Evolutionary conservation across 1,284 basidiomycete species (phyloP), one percentile per base, ranked within the genome.

Genomic region (Sanguinoderma infundibulare): DNA sequence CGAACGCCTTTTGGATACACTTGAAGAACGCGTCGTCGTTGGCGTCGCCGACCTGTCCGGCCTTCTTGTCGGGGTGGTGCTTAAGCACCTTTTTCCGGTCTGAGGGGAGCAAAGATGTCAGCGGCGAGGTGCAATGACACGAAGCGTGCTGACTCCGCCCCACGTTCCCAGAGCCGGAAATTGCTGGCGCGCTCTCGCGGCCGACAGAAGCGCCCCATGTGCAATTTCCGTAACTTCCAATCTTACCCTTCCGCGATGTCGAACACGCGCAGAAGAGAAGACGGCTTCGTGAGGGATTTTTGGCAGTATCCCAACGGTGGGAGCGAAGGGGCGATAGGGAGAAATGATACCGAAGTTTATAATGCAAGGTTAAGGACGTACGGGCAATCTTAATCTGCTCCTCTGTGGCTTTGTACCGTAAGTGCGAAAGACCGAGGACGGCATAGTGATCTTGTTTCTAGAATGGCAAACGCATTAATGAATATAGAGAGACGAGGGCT

Each of bases 1-100:
- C 97, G 78, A 92, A 88, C 22, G 96, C 96, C 78, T 99, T 99
- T 79, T 94, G 91, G 70, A 99, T 98, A 75, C 97, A 99, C 81
- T 99, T 99, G 93, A 99, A 99, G 85, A 99, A 99, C 4, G 90
- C 90, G 74, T 99, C 97, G 78, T 98, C 96, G 80, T 98, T 98
- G 58, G 87, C 84, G 60, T 87, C 84, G 66, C 88, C 89, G 1
- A 85, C 81, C 20, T 80, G 75, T 49, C 87, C 87, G 14, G 95
- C 96, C 78, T 99, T 99, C 82, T 99, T 99, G 82, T 99, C 97
- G 1, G 97, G 97, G 79, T 99, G 97, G 79, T 99, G 97, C 77
- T 97, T 97, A 60, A 99, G 89, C 36, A 99, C 97, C 82, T 99
- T 99, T 83, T 97, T 96, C 72, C 96, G 94, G 82, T 98, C 93